Base-by-base conservation (phyloP, 1,284 basidiomycete species). In the Apiotrichum gracile region DNA sequence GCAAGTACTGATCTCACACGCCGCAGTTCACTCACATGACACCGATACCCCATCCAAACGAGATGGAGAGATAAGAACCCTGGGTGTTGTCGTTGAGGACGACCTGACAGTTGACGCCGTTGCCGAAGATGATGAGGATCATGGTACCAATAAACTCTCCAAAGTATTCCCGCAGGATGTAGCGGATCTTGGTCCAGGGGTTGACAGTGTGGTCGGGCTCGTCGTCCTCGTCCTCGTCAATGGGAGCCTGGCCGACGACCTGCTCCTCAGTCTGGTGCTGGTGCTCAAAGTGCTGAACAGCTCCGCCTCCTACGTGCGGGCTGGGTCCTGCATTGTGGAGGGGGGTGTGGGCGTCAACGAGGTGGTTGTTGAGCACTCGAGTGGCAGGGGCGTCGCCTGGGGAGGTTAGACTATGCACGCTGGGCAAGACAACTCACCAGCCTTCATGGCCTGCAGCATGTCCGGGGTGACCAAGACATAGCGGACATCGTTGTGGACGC, bases 41-140 rank as follows among this genome's bases (percentile, higher is more conserved):
- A 22, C 54, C 54, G 24, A 56, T 56, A 14, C 54, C 54, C 54
- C 54, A 56, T n/a, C 54, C 54, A 17, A 56, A 56, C 19, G 54
- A 56, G 24, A 56, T 52, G 3, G 50, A 52, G 6, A 56, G 50
- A 27, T 56, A 56, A 6, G 27, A 22, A 1, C 54, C 54, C 41
- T 56, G 54, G 5, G 14, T 45, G n/a, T 33, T 29, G 9, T 52
- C 14, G 41, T 24, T 45, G 42, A 56, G 50, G n/a, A 56, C 50
- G 17, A 48, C 54, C 27, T 56, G 54, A 19, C 54, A 56, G 54
- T 56, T 56, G 35, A 56, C 50, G 21, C 54, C 54, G 47, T 56
- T 56, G 14, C 54, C 54, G 19, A 56, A 56, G 43, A 56, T 49
- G 47, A 56, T 46, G 42, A 56, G 54, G 21, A 56, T 27, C 54